Conservation (phyloP, 2,329 filamentous ascomycete species). For the Aspergillus amoenus region DNA sequence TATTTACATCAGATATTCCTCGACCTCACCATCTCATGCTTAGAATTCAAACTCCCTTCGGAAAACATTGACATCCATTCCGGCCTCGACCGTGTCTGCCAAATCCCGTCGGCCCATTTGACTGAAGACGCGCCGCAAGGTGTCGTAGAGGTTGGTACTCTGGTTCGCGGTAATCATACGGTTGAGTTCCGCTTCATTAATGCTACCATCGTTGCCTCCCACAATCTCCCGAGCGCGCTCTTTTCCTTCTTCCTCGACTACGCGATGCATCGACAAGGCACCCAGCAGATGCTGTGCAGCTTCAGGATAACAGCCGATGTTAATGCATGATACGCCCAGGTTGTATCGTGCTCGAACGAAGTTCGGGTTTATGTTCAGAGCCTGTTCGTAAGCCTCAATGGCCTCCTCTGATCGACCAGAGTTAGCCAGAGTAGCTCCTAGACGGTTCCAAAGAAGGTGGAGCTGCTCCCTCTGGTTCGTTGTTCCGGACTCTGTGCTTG, state of each 20-base stretch:
- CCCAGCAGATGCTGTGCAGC: slow-evolving; percentile 90
- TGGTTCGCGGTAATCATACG: slow-evolving; percentile 92
- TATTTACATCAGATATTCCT: slow-evolving; percentile 9
- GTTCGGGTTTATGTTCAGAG: slow-evolving; percentile 85
- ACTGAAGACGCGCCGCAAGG: slow-evolving; percentile 87
- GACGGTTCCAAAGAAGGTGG: slow-evolving; percentile 94
- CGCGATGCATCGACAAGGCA: slow-evolving; percentile 91
- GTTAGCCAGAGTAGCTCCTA: slow-evolving; percentile 94
- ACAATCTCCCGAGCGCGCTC: slow-evolving; percentile 82
- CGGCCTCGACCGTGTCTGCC: slow-evolving; percentile 80
- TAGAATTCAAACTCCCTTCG: slow-evolving; percentile 87
- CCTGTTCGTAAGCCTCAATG: slow-evolving; percentile 93
- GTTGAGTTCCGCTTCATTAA: slow-evolving; percentile 73
- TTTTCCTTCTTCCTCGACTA: slow-evolving; percentile 80
- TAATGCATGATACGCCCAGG: slow-evolving; percentile 93
- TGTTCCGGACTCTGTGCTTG: slow-evolving; percentile 77
- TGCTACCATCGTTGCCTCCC: slow-evolving; percentile 52
- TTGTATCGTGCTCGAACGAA: slow-evolving; percentile 98
- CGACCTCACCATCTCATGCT: slow-evolving; percentile 11
- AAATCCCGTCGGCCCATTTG: slow-evolving; percentile 91
- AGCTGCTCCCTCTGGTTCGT: slow-evolving; percentile 83
- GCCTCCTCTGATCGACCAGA: slow-evolving; percentile 91
- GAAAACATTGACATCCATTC: slow-evolving; percentile 89
- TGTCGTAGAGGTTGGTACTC: slow-evolving; percentile 96
- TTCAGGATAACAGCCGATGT: slow-evolving; percentile 92